Conservation (phyloP, 768 basidiomycete species). For the Gymnopilus junonius region DNA sequence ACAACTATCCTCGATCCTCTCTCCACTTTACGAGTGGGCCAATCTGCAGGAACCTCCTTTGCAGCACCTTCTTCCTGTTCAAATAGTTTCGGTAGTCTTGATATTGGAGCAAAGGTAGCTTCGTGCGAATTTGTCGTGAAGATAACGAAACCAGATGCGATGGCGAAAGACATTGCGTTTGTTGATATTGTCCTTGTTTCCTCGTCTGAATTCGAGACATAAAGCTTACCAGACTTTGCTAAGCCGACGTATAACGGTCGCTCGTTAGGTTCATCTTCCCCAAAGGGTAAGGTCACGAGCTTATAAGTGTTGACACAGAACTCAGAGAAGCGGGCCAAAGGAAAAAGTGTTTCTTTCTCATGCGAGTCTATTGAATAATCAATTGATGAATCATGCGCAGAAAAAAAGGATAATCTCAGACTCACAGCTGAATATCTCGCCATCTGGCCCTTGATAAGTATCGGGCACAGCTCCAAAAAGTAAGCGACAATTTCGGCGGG, state of each 20-base stretch:
- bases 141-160: conserved; percentile 78
- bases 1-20: conserved; percentile 89
- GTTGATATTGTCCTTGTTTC: conserved; percentile 43
- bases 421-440: conserved; percentile 54
- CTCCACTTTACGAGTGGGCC: conserved; percentile 84
- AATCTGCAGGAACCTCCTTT: conserved; percentile 37
- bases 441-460: conserved; percentile 46
- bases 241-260: conserved; percentile 62
- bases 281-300: conserved; percentile 23
- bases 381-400: neutral
- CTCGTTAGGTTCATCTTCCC: conserved; percentile 7
- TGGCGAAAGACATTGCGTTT: conserved; percentile 73
- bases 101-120: conserved; percentile 71
- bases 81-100: conserved; percentile 28
- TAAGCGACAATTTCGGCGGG: conserved; percentile 52
- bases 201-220: conserved; percentile 42
- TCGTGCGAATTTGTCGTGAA: conserved; percentile 87
- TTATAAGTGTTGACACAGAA: conserved; percentile 57
- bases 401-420: neutral
- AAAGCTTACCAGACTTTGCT: conserved; percentile 66
- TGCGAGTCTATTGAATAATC: conserved; percentile 16
- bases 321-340: conserved; percentile 53
- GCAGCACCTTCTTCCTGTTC: conserved; percentile 28
- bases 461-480: conserved; percentile 35
- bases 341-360: conserved; percentile 20